Conservation (phyloP, 768 basidiomycete genomes). For the Suillus variegatus region DNA sequence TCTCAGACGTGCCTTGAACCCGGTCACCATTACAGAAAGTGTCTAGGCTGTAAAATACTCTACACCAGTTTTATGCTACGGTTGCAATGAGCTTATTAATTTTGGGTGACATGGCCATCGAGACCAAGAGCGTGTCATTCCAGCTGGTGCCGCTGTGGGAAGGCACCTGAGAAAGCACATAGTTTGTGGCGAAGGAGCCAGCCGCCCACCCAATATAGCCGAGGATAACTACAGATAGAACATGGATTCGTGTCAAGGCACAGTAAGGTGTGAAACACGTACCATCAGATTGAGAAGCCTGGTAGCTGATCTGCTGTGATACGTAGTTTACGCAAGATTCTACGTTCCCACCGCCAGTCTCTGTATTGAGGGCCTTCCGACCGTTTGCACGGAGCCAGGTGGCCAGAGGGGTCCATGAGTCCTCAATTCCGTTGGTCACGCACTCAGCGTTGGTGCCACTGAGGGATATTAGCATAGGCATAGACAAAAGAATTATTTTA, state of each 20-base stretch:
- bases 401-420: conserved; percentile 47
- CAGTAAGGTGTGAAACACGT: conserved; percentile 10
- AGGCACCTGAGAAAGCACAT: conserved; percentile 38
- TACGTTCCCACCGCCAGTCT: conserved; percentile 60
- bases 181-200: conserved; percentile 47
- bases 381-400: conserved; percentile 50
- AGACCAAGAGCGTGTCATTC: conserved; percentile 37
- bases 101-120: conserved; percentile 32
- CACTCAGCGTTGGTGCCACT: conserved; percentile 48
- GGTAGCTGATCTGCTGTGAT: conserved; percentile 47
- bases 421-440: conserved; percentile 53
- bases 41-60: background rate
- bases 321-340: conserved; percentile 46
- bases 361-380: conserved; percentile 59
- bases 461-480: conserved; percentile 5
- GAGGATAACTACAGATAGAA: conserved; percentile 39
- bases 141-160: conserved; percentile 32
- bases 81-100: conserved; percentile 14
- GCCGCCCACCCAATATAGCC: conserved; percentile 62
- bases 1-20: background rate
- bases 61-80: conserved; percentile 4
- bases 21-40: background rate
- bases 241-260: background rate
- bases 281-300: conserved; percentile 52
- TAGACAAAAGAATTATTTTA: conserved; percentile 18